Percentiles rank a stretch among this genome's conserved stretches.
Evolutionary conservation across 2,329 filamentous ascomycete genomes (phyloP).

Genomic region (Zymoseptoria ardabiliae): DNA sequence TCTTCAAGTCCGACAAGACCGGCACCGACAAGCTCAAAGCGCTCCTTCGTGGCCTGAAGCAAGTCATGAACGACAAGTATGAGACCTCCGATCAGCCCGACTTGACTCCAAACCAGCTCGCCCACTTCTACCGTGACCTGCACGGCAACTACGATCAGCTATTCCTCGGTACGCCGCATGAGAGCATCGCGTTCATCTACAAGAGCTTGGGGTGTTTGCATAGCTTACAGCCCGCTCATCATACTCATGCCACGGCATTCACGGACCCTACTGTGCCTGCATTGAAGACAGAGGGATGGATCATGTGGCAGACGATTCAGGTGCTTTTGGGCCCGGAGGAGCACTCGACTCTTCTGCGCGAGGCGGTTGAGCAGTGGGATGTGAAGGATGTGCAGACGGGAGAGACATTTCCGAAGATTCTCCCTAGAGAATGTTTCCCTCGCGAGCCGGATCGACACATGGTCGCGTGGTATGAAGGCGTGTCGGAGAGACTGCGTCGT

Average conservation of each 20-base stretch:
- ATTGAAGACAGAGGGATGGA: slow-evolving; percentile 75
- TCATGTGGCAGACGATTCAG: slow-evolving; percentile 90
- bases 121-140: slow-evolving; percentile 43
- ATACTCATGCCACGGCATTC: slow-evolving; percentile 49
- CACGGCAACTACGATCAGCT: slow-evolving; percentile 49
- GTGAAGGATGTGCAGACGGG: slow-evolving; percentile 64
- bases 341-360: slow-evolving; percentile 76
- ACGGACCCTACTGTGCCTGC: slow-evolving; percentile 71
- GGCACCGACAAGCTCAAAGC: slow-evolving; percentile 41
- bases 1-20: slow-evolving; percentile 46
- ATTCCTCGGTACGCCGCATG: slow-evolving; percentile 66
- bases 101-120: slow-evolving; percentile 43
- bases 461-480: slow-evolving; percentile 74
- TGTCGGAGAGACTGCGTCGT: slow-evolving; percentile 61
- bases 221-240: slow-evolving; percentile 59
- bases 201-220: slow-evolving; percentile 86
- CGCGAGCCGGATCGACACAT: slow-evolving; percentile 68
- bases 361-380: slow-evolving; percentile 68
- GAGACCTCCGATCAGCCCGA: slow-evolving; percentile 33
- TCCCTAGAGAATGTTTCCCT: slow-evolving; percentile 66
- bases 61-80: slow-evolving; percentile 29
- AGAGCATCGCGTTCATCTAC: slow-evolving; percentile 85
- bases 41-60: slow-evolving; percentile 40
- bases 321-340: slow-evolving; percentile 80
- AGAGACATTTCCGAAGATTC: slow-evolving; percentile 48